A percentile compares a stretch with the other conserved stretches of the same genome.
These are phyloP conservation scores for Tephrocybe sp. DNA, from an alignment of 768 basidiomycete genomes.

Conservation along the genomic window DNA sequence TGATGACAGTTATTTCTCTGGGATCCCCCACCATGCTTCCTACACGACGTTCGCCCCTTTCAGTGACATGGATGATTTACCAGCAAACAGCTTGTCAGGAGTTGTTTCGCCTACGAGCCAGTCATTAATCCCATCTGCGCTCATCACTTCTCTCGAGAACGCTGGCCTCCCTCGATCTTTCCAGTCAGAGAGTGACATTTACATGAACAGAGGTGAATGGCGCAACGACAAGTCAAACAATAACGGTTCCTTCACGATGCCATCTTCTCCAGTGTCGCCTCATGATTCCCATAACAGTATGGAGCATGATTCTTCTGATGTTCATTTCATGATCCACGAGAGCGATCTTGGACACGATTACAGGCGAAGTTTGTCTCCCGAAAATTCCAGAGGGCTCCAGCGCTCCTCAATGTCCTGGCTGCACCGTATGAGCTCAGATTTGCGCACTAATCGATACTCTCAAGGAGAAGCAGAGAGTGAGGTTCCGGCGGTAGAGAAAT, in stretches of 20 bases:
- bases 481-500: conserved; percentile 22
- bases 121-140: conserved; percentile 53
- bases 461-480: conserved; percentile 14
- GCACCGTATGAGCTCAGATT: conserved; percentile 35
- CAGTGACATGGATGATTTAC: conserved; percentile 35
- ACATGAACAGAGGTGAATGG: conserved; percentile 50
- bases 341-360: conserved; percentile 20
- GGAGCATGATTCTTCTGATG: conserved; percentile 48
- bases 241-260: conserved; percentile 21
- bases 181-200: conserved; percentile 51
- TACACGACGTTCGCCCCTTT: conserved; percentile 51
- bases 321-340: conserved; percentile 29
- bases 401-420: conserved; percentile 22
- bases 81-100: conserved; percentile 18
- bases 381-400: conserved; percentile 28
- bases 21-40: conserved; percentile 17
- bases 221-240: conserved; percentile 23
- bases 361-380: conserved; percentile 16
- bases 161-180: conserved; percentile 40
- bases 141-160: conserved; percentile 53
- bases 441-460: conserved; percentile 16
- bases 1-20: conserved; percentile 37
- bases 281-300: conserved; percentile 22
- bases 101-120: conserved; percentile 41
- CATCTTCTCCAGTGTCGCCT: conserved; percentile 26